Evolutionary conservation across 306 rosid species (phyloP), one percentile per base, ranked within the genome.

Genomic region (Malus sylvestris): DNA sequence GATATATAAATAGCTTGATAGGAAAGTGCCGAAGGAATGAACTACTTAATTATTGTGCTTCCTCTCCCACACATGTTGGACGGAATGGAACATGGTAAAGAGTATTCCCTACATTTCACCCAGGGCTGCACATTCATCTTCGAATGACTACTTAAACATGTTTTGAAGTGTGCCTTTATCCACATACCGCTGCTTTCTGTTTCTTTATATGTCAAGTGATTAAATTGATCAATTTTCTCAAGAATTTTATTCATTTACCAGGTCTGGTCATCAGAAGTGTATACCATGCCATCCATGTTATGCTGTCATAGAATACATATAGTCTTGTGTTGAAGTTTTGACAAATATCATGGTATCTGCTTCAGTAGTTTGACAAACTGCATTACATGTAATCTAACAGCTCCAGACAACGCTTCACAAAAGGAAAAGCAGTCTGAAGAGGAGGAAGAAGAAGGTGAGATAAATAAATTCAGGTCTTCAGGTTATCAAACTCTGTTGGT

Each of bases 361-460:
- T 74, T 25, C 5, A 32, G 14, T 68, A 65, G 61, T 72, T 53
- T 67, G 75, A 71, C 40, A 5, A 74, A 49, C 59, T 70, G 30
- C 16, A 32, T 68, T 49, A 30, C 15, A 38, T 71, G 30, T 45
- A 44, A 77, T 8, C 38, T 57, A 27, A 79, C 61, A 40, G 76
- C 65, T 52, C 40, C 19, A 42, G 75, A 65, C 19, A 67, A 75
- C 12, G 33, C 71, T 75, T 70, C 80, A 45, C 78, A 32, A 32
- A 79, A 67, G 51, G 82, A 76, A 72, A 75, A 74, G 75, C 60
- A 44, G 59, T 73, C 58, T 46, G 62, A 20, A 53, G 14, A 77
- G 40, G 80, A 59, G 60, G 61, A 45, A 32, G 62, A 72, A 76
- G 82, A 82, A 74, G 87, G 83, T 68, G 68, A 72, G 30, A 59